Conservation (phyloP, 257 asterid species). For the Coffea canephora region DNA sequence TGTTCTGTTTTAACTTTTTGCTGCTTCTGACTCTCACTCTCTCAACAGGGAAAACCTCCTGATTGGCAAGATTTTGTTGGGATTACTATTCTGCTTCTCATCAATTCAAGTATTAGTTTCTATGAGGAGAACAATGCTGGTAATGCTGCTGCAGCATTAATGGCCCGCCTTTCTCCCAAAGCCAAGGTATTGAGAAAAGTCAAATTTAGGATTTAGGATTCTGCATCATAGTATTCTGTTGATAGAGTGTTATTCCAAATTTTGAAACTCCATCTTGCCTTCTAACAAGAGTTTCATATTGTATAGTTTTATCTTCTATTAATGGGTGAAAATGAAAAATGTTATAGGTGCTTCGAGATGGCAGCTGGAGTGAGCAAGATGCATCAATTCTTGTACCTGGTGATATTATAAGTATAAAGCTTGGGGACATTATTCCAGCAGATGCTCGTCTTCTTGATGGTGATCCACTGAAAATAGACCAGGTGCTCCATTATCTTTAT, state of each 20-base stretch:
- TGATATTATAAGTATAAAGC: conserved; percentile 58
- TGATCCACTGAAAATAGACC: conserved; percentile 74
- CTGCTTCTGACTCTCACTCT: not conserved
- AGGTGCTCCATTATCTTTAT: conserved; percentile 30
- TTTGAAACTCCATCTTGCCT: too few species aligned
- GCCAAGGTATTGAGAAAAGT: conserved; percentile 44
- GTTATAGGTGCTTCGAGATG: conserved; percentile 54
- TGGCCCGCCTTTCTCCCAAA: conserved; percentile 82
- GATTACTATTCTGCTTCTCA: conserved; percentile 42
- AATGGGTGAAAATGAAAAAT: too few species aligned
- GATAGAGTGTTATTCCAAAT: not conserved
- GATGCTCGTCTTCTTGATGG: conserved; percentile 76
- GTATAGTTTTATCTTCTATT: too few species aligned
- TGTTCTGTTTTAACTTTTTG: not conserved
- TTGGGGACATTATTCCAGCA: conserved; percentile 77
- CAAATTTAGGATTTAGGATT: conserved; percentile 15
- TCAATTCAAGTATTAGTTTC: conserved; percentile 69
- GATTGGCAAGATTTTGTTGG: conserved; percentile 65
- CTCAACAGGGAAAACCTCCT: conserved; percentile 44
- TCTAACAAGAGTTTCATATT: too few species aligned
- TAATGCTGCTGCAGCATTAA: conserved; percentile 77
- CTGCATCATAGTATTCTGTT: too few species aligned
- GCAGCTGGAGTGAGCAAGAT: conserved; percentile 57
- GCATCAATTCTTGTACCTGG: conserved; percentile 75
- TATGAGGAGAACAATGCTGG: conserved; percentile 75